phyloP scores from a whole-genome alignment of 2,329 filamentous ascomycete genomes.

The Pseudonectria foliicola region DNA sequence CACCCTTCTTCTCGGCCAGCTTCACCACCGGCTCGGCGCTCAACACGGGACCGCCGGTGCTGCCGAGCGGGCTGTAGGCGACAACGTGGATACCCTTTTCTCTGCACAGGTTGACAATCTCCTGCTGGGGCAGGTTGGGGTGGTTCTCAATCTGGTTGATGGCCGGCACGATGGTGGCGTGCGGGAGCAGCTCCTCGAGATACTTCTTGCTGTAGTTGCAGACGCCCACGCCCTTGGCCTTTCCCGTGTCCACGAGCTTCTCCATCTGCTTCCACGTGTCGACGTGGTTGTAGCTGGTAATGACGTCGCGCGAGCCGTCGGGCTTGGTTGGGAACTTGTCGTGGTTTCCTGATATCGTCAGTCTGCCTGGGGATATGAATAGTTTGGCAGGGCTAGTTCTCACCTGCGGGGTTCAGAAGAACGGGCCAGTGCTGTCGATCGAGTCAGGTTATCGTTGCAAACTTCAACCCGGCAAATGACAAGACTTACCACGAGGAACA shows the following conservation, averaged over 20 bases:
- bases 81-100: constrained; percentile 64
- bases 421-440: constrained; percentile 78
- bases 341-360: constrained; percentile 51
- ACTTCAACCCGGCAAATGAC: too few relatives aligned
- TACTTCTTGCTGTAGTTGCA: constrained; percentile 53
- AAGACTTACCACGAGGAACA: constrained; percentile 57
- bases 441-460: too few relatives aligned
- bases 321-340: constrained; percentile 67
- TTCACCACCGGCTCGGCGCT: constrained; percentile 55
- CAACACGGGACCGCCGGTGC: constrained; percentile 57
- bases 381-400: too few relatives aligned
- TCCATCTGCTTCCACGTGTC: constrained; percentile 75
- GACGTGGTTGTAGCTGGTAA: constrained; percentile 61
- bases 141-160: constrained; percentile 72
- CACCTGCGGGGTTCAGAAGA: constrained; percentile 70
- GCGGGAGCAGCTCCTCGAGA: constrained; percentile 46
- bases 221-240: constrained; percentile 47
- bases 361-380: too few relatives aligned
- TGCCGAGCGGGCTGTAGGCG: constrained; percentile 62
- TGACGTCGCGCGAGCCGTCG: constrained; percentile 68
- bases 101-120: constrained; percentile 62
- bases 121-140: constrained; percentile 62
- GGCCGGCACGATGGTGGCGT: constrained; percentile 50
- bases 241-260: constrained; percentile 53
- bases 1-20: constrained; percentile 56